Evolutionary conservation across 1,139 yeast genomes (phyloP).

Genomic region (Hyphopichia burtonii): DNA sequence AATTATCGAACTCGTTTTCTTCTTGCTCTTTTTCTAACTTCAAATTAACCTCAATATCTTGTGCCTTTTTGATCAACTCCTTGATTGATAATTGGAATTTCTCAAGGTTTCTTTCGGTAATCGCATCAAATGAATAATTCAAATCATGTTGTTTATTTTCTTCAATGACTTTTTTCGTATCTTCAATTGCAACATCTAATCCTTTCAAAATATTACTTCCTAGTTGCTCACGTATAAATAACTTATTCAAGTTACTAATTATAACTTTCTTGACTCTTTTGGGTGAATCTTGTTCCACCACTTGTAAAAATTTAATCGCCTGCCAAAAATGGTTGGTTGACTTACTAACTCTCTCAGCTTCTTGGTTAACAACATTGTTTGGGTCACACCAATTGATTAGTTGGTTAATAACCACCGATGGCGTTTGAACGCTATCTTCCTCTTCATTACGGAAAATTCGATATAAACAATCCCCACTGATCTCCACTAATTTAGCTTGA

Average conservation of each 20-base stretch:
- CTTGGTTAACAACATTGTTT: conserved; percentile 54
- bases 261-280: conserved; percentile 58
- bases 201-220: conserved; percentile 33
- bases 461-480: conserved; percentile 66
- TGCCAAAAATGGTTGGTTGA: conserved; percentile 60
- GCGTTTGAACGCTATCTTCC: conserved; percentile 24
- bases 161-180: conserved; percentile 28
- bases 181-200: conserved; percentile 32
- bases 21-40: conserved; percentile 5
- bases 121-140: conserved; percentile 40
- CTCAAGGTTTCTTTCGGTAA: conserved; percentile 46
- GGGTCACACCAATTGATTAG: conserved; percentile 89
- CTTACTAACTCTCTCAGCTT: conserved; percentile 35
- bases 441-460: conserved; percentile 47
- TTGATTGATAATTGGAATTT: conserved; percentile 36
- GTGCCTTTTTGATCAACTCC: conserved; percentile 27
- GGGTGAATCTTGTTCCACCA: conserved; percentile 50
- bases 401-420: conserved; percentile 70
- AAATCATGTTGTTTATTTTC: conserved; percentile 19
- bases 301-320: conserved; percentile 54
- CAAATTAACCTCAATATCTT: conserved; percentile 15
- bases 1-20: conserved; percentile 8
- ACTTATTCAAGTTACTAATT: conserved; percentile 50
- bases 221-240: conserved; percentile 32
- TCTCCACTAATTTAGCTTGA: conserved; percentile 63